These are phyloP conservation scores for Microcyclospora tardicrescens DNA, from an alignment of 2,329 filamentous ascomycete genomes.

Conservation along the genomic window DNA sequence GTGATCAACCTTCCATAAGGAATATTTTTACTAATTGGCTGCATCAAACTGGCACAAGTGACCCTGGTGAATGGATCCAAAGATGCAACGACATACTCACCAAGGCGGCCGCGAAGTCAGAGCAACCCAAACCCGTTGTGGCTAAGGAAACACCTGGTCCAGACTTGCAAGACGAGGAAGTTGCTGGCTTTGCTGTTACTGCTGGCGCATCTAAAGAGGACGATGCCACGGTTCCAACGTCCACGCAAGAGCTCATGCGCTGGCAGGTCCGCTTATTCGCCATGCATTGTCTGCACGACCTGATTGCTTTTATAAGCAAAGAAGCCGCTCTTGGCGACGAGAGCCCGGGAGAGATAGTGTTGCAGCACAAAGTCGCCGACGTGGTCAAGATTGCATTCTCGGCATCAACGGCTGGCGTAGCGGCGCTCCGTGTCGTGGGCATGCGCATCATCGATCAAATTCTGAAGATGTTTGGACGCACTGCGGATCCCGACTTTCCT, in stretches of 20 bases:
- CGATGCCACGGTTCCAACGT: conserved; percentile 25
- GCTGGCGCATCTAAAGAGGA: conserved; percentile 41
- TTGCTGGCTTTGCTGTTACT: conserved; percentile 82
- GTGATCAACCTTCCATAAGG: conserved; percentile 64
- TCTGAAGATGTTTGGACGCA: conserved; percentile 89
- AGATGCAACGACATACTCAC: conserved; percentile 80
- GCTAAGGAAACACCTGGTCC: conserved; percentile 42
- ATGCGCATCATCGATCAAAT: conserved; percentile 88
- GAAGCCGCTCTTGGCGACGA: conserved; percentile 67
- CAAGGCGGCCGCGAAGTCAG: conserved; percentile 61
- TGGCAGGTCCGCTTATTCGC: conserved; percentile 96
- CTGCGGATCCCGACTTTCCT: conserved; percentile 92
- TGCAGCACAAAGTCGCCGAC: conserved; percentile 78
- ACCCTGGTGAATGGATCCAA: conserved; percentile 76
- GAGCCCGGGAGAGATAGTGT: conserved; percentile 59
- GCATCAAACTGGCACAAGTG: conserved; percentile 68
- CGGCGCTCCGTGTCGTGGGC: conserved; percentile 80
- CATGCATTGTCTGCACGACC: conserved; percentile 74
- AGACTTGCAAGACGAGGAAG: conserved; percentile 92
- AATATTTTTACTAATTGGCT: conserved; percentile 90
- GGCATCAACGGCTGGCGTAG: conserved; percentile 83
- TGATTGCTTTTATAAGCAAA: conserved; percentile 66
- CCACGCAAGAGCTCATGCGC: conserved; percentile 69
- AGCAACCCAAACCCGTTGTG: conserved; percentile 30
- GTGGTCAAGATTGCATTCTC: conserved; percentile 96